Evolutionary conservation across 2,329 filamentous ascomycete species (phyloP).

Genomic region (Kalaharituber pfeilii): DNA sequence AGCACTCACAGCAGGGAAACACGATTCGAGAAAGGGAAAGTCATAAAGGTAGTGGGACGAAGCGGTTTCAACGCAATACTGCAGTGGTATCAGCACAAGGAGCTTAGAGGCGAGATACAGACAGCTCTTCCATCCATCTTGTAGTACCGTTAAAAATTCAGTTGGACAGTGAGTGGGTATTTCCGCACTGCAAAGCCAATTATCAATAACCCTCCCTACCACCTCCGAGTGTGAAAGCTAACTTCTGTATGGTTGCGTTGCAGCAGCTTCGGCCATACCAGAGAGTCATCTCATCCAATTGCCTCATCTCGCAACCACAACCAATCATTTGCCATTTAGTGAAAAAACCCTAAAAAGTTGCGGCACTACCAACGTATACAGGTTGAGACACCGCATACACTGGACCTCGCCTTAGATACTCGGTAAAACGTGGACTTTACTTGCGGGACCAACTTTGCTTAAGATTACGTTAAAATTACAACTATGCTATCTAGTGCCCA

Average conservation of each 20-base stretch:
- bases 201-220: too few relatives aligned
- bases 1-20: conserved; percentile 1
- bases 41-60: too few relatives aligned
- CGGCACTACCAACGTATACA: too few relatives aligned
- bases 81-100: neutral
- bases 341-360: too few relatives aligned
- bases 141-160: neutral
- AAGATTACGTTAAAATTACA: neutral
- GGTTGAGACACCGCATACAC: neutral
- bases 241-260: neutral
- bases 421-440: neutral
- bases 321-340: too few relatives aligned
- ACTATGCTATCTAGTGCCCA: neutral
- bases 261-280: neutral
- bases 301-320: neutral
- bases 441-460: neutral
- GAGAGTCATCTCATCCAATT: neutral
- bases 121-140: too few relatives aligned
- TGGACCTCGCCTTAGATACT: neutral
- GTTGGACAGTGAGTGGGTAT: neutral
- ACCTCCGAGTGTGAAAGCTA: neutral
- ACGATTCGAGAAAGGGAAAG: neutral
- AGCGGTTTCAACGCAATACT: too few relatives aligned
- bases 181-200: neutral
- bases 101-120: neutral